Percentiles rank a stretch among this genome's conserved stretches.
Conservation (phyloP, 2,329 filamentous ascomycete genomes). For the Hypomyces rosellus region DNA sequence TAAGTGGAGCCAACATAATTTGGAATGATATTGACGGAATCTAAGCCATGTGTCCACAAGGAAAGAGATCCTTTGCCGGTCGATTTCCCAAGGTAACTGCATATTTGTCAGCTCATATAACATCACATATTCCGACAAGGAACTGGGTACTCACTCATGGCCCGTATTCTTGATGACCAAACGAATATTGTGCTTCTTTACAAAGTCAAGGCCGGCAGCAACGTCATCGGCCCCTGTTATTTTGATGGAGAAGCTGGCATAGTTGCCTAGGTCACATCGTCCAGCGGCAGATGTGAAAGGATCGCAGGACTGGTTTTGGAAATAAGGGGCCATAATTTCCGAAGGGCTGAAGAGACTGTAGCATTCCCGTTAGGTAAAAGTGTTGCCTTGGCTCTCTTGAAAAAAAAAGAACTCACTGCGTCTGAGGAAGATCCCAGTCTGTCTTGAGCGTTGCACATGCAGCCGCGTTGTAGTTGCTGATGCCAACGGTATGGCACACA, state of each 20-base stretch:
- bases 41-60: slow-evolving; percentile 34
- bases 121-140: too few relatives aligned
- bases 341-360: background rate
- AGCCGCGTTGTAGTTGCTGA: slow-evolving; percentile 33
- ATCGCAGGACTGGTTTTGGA: background rate
- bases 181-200: slow-evolving; percentile 22
- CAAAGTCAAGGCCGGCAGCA: background rate
- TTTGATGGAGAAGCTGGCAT: background rate
- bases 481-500: slow-evolving; percentile 37
- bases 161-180: slow-evolving; percentile 29
- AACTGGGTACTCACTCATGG: slow-evolving; percentile 16
- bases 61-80: slow-evolving; percentile 30
- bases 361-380: background rate
- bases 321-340: background rate
- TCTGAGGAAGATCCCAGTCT: slow-evolving; percentile 13
- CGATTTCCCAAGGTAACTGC: slow-evolving; percentile 26
- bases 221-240: background rate
- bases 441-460: slow-evolving; percentile 31
- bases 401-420: background rate
- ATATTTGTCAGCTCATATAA: background rate
- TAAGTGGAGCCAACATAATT: slow-evolving; percentile 38
- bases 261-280: background rate
- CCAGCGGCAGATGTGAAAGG: background rate
- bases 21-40: slow-evolving; percentile 31
- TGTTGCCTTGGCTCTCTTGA: background rate